phyloP scores from a whole-genome alignment of 345 rosid species.

The Citrus medica region DNA sequence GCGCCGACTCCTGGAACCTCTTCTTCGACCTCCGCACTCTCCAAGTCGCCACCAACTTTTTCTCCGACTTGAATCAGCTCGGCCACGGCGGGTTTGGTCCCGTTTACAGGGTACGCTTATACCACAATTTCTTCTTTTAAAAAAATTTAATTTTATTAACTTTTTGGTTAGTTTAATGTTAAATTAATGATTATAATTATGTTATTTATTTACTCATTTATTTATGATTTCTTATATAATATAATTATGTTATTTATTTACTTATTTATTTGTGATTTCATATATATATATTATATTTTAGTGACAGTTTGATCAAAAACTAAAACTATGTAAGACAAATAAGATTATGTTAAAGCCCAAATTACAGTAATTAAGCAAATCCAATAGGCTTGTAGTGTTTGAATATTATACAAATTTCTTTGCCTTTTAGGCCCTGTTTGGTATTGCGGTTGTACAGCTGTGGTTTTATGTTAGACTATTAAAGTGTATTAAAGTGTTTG shows the following conservation, averaged over 20 bases:
- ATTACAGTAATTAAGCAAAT: no score
- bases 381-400: neutral
- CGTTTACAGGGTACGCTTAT: slow-evolving; percentile 58
- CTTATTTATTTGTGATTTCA: no score
- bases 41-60: slow-evolving; percentile 67
- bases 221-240: no score
- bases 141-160: neutral
- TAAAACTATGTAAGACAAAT: neutral
- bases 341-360: neutral
- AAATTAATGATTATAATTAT: neutral
- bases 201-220: no score
- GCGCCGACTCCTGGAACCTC: slow-evolving; percentile 34
- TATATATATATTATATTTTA: no score
- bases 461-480: no score
- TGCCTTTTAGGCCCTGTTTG: neutral
- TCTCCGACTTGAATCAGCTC: slow-evolving; percentile 71
- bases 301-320: neutral
- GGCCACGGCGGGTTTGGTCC: slow-evolving; percentile 97
- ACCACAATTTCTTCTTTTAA: no score
- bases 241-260: no score
- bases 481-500: no score
- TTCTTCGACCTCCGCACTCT: slow-evolving; percentile 61
- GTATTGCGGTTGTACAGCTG: no score
- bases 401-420: neutral
- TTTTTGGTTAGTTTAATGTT: neutral